A percentile compares a stretch with the other conserved stretches of the same genome.
Conservation (phyloP, 1,284 basidiomycete species). For the Sporisorium iseilematis-ciliati region DNA sequence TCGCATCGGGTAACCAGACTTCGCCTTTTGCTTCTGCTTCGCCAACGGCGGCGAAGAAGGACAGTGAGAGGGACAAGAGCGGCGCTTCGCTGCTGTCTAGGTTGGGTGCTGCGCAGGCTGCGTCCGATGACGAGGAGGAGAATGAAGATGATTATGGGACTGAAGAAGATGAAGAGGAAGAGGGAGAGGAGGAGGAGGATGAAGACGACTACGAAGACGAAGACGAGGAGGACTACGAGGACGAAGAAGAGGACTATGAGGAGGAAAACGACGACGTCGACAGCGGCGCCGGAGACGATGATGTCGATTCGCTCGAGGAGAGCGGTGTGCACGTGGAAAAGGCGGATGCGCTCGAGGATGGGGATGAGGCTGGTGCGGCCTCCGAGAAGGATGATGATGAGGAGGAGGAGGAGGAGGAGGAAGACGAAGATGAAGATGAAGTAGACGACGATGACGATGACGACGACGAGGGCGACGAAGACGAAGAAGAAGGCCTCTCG, state of each 20-base stretch:
- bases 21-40: constrained; percentile 26
- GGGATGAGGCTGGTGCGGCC: constrained; percentile 17
- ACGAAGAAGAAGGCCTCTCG: constrained; percentile 47
- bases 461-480: constrained; percentile 52
- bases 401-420: constrained; percentile 77
- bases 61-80: constrained; percentile 11
- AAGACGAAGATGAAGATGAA: constrained; percentile 65
- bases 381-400: constrained; percentile 17
- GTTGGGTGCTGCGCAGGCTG: constrained; percentile 65
- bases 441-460: constrained; percentile 47
- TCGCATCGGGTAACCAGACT: constrained; percentile 17
- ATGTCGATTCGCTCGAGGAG: constrained; percentile 35
- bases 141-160: constrained; percentile 75
- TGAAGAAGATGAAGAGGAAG: constrained; percentile 67
- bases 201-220: constrained; percentile 44
- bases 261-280: constrained; percentile 33
- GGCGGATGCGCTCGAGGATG: constrained; percentile 46
- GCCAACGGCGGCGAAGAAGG: constrained; percentile 3
- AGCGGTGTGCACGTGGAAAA: constrained; percentile 27
- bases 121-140: constrained; percentile 75
- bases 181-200: constrained; percentile 65
- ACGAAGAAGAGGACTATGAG: constrained; percentile 60
- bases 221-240: constrained; percentile 48
- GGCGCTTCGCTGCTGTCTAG: constrained; percentile 21
- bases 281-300: constrained; percentile 52